These are phyloP conservation scores for Boletus tylopilopsis DNA, from an alignment of 768 basidiomycete species.

Conservation along the genomic window DNA sequence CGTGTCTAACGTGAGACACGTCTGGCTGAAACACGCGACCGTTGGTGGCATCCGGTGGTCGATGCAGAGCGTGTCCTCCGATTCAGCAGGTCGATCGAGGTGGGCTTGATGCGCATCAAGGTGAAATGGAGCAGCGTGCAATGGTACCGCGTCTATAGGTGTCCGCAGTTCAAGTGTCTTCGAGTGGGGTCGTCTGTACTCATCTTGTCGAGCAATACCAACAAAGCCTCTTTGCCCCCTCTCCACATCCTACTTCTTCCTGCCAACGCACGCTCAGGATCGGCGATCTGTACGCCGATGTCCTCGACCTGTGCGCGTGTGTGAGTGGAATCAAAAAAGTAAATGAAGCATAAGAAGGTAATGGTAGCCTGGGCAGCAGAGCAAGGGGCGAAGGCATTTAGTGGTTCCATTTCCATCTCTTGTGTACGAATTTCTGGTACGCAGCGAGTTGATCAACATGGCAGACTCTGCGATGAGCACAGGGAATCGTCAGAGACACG, in stretches of 20 bases:
- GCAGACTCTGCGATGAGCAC: constrained; percentile 73
- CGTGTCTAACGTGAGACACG: too few species aligned
- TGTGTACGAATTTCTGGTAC: constrained; percentile 81
- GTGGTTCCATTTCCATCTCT: constrained; percentile 72
- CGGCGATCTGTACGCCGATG: constrained; percentile 44
- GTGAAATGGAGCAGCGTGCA: too few species aligned
- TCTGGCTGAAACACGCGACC: too few species aligned
- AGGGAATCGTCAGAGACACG: not conserved
- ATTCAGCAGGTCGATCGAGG: too few species aligned
- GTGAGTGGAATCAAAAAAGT: not conserved
- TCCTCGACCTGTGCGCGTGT: constrained; percentile 35
- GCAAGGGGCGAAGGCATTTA: constrained; percentile 40
- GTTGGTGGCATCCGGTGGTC: too few species aligned
- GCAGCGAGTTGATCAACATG: constrained; percentile 78
- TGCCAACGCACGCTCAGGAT: constrained; percentile 45
- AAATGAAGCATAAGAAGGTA: not conserved
- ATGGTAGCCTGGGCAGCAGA: constrained; percentile 43
- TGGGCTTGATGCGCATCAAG: too few species aligned
- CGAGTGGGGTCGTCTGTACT: too few species aligned
- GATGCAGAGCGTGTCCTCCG: too few species aligned
- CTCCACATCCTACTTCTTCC: constrained; percentile 76
- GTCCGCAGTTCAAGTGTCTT: too few species aligned
- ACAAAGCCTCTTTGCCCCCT: constrained; percentile 95
- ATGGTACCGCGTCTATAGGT: too few species aligned
- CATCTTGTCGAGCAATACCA: constrained; percentile 91